Percentiles rank a stretch among this genome's conserved stretches.
Evolutionary conservation across 345 rosid genomes (phyloP).

Genomic region (Clausena lansium): DNA sequence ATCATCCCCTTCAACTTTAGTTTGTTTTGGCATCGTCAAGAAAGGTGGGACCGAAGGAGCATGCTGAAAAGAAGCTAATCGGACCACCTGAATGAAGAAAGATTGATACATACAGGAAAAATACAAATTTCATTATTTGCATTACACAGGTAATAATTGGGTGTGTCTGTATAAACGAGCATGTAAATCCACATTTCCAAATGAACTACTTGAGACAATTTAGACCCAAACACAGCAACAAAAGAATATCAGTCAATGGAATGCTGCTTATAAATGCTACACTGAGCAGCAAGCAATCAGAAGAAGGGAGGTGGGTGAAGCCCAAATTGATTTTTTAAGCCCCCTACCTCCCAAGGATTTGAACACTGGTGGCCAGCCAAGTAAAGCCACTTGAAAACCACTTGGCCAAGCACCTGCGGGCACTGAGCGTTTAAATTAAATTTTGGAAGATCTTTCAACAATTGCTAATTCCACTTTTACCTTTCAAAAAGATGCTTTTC

Average conservation of each 20-base stretch:
- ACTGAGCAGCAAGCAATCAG: neutral
- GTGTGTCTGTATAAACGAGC: neutral
- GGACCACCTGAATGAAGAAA: constrained; percentile 69
- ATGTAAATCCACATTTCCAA: neutral
- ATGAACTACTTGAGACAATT: neutral
- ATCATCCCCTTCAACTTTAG: constrained; percentile 80
- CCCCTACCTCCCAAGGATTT: no score
- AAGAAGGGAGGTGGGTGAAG: no score
- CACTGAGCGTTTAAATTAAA: neutral
- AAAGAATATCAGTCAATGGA: neutral
- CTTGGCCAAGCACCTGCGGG: no score
- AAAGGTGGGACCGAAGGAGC: constrained; percentile 95
- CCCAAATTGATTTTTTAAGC: no score
- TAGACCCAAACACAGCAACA: neutral
- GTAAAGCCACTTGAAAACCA: no score
- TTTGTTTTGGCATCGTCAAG: constrained; percentile 74
- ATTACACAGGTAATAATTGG: neutral
- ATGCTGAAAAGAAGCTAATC: constrained; percentile 96
- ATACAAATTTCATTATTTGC: constrained; percentile 5
- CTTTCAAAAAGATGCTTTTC: neutral
- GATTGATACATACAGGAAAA: neutral
- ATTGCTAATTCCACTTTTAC: neutral
- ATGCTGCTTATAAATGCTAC: neutral
- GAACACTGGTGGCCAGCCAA: no score
- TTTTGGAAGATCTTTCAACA: neutral